Percentiles rank a stretch among this genome's conserved stretches.
Conservation (phyloP, 2,329 filamentous ascomycete species). For the Microdochium paspali region DNA sequence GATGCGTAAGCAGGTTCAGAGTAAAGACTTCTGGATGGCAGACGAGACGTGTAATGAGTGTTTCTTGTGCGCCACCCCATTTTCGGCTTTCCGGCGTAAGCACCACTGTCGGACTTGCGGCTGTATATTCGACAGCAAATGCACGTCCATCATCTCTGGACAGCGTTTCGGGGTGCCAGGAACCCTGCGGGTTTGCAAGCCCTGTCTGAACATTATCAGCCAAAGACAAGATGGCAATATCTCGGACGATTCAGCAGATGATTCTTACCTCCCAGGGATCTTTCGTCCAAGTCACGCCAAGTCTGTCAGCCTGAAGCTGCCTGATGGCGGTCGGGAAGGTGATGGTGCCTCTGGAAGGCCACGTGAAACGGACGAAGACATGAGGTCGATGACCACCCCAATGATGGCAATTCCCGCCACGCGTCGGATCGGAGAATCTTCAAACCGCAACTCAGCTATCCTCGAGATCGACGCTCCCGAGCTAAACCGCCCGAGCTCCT, state of each 20-base stretch:
- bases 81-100: slow-evolving; percentile 89
- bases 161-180: slow-evolving; percentile 79
- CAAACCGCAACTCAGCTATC: slow-evolving; percentile 76
- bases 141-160: slow-evolving; percentile 84
- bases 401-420: slow-evolving; percentile 65
- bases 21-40: slow-evolving; percentile 98
- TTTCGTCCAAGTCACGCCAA: slow-evolving; percentile 46
- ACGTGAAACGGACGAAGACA: slow-evolving; percentile 33
- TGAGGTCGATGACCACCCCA: slow-evolving; percentile 50
- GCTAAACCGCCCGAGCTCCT: slow-evolving; percentile 84
- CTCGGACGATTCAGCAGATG: slow-evolving; percentile 80
- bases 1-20: slow-evolving; percentile 79
- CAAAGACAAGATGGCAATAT: slow-evolving; percentile 78
- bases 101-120: slow-evolving; percentile 94
- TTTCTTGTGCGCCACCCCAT: slow-evolving; percentile 82
- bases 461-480: slow-evolving; percentile 83
- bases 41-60: slow-evolving; percentile 98
- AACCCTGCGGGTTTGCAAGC: slow-evolving; percentile 82
- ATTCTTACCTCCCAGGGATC: slow-evolving; percentile 56
- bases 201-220: slow-evolving; percentile 84
- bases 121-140: slow-evolving; percentile 98
- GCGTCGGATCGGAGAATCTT: slow-evolving; percentile 59
- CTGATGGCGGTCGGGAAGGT: slow-evolving; percentile 29
- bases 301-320: slow-evolving; percentile 21
- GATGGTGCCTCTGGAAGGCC: slow-evolving; percentile 28